Evolutionary conservation across 2,329 filamentous ascomycete genomes (phyloP).

Genomic region (Epichloe amarillans): DNA sequence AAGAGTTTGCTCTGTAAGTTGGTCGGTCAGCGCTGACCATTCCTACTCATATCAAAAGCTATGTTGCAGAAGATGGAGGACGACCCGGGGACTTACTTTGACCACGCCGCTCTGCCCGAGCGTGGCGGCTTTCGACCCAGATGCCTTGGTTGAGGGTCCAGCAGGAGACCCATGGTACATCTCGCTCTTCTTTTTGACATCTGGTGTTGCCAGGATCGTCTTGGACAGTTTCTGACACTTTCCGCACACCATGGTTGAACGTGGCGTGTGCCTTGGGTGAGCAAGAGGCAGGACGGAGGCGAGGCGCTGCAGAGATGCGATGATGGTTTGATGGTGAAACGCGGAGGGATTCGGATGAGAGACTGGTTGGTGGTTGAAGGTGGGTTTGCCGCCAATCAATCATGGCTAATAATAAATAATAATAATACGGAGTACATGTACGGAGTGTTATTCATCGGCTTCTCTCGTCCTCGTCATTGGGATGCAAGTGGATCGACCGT

Average conservation of each 20-base stretch:
- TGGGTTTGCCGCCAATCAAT: neutral
- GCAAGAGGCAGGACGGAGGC: too few species aligned
- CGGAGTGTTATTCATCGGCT: too few species aligned
- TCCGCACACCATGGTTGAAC: conserved; percentile 42
- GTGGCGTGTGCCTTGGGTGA: neutral
- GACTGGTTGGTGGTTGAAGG: too few species aligned
- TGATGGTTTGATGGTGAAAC: neutral
- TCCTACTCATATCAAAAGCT: too few species aligned
- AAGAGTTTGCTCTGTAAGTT: conserved; percentile 45
- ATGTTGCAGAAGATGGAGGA: too few species aligned
- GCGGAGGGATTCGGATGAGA: neutral
- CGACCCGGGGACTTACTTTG: too few species aligned
- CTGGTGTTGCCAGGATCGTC: conserved; percentile 47
- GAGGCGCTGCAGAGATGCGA: neutral
- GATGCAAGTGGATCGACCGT: neutral
- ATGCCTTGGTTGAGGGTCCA: conserved; percentile 20
- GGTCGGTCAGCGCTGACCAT: neutral
- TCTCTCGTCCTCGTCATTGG: neutral
- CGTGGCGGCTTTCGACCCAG: conserved; percentile 35
- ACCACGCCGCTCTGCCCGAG: conserved; percentile 43
- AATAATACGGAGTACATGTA: too few species aligned
- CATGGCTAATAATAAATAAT: too few species aligned
- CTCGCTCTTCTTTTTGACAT: conserved; percentile 53
- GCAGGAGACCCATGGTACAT: conserved; percentile 51
- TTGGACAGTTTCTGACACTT: conserved; percentile 51